These are phyloP conservation scores for Alliaria petiolata DNA, from an alignment of 345 rosid genomes.

Conservation along the genomic window DNA sequence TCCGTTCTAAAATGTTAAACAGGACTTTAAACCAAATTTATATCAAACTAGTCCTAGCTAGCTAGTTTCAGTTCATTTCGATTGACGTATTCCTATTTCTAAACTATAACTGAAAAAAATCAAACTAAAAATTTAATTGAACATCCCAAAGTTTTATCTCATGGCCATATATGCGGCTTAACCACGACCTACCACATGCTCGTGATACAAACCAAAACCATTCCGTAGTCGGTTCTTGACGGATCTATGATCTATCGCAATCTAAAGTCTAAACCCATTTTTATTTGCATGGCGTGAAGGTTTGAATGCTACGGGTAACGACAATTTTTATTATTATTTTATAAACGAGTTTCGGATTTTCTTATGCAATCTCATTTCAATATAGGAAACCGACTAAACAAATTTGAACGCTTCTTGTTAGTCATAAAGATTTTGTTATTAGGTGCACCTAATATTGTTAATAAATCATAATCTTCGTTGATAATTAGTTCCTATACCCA, in stretches of 20 bases:
- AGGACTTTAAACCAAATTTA: neutral
- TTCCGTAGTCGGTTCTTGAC: neutral
- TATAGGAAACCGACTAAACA: neutral
- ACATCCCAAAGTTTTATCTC: neutral
- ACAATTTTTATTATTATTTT: too few species aligned
- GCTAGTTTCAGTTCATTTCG: neutral
- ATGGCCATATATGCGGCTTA: neutral
- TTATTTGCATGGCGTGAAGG: neutral
- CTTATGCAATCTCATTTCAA: neutral
- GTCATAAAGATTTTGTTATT: constrained; percentile 16
- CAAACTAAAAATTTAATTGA: neutral
- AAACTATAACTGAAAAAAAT: neutral
- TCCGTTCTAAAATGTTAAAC: neutral
- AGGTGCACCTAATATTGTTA: constrained; percentile 26
- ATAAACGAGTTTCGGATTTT: neutral
- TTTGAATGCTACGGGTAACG: too few species aligned
- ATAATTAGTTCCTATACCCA: neutral
- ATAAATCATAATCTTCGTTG: neutral
- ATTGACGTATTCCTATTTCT: neutral
- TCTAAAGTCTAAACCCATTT: neutral
- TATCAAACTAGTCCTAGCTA: neutral
- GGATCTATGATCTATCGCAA: neutral
- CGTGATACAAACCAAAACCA: neutral
- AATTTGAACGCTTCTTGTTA: constrained; percentile 3
- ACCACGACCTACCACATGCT: neutral